These are phyloP conservation scores for Neonectria coccinea DNA, from an alignment of 2,329 filamentous ascomycete species.

Conservation along the genomic window DNA sequence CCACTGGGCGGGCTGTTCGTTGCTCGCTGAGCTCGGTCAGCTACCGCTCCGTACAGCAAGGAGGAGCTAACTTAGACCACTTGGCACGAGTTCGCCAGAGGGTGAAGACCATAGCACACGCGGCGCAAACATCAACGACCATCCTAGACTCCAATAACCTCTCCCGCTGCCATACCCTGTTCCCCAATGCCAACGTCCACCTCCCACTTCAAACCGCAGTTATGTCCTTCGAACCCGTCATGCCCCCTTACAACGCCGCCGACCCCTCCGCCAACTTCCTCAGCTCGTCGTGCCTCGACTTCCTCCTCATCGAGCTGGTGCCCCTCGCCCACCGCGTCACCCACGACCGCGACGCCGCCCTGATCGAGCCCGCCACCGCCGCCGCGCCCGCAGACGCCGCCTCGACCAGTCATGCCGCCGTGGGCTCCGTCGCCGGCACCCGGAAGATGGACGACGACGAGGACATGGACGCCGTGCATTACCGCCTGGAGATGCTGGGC, in stretches of 20 bases:
- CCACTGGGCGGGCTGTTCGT: neutral
- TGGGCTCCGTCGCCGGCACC: conserved; percentile 43
- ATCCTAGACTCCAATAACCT: neutral
- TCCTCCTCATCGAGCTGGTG: conserved; percentile 95
- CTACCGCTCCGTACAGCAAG: neutral
- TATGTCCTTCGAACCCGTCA: conserved; percentile 81
- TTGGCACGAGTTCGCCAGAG: conserved; percentile 6
- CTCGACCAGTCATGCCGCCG: conserved; percentile 37
- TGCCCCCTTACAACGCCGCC: conserved; percentile 75
- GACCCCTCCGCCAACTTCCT: conserved; percentile 84
- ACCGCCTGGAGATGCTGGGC: conserved; percentile 83
- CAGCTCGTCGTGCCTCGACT: conserved; percentile 87
- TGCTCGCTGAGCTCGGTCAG: conserved; percentile 22
- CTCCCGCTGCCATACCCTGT: neutral
- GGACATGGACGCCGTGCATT: conserved; percentile 85
- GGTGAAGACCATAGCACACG: conserved; percentile 7
- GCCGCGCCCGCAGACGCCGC: conserved; percentile 36
- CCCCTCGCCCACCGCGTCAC: conserved; percentile 91
- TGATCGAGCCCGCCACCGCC: conserved; percentile 49
- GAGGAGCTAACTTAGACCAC: neutral
- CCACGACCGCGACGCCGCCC: conserved; percentile 71
- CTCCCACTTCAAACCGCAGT: conserved; percentile 17
- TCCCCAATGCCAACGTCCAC: neutral
- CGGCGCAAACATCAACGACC: conserved; percentile 10
- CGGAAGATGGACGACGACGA: conserved; percentile 76